Conservation (phyloP, 2,329 filamentous ascomycete species). For the Venturia carpophila region DNA sequence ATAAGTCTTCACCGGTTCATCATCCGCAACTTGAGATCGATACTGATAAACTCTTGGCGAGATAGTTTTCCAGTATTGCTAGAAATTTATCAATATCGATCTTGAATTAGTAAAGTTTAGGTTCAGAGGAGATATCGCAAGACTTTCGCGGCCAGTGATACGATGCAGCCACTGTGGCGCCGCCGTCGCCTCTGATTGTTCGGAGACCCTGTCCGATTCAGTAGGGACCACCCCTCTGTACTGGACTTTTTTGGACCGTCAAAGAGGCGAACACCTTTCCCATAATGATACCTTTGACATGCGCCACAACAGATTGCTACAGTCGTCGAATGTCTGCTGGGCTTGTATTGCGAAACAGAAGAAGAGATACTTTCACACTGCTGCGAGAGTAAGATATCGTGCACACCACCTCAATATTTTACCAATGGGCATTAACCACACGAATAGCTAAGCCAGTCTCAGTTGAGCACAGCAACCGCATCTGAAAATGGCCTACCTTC, state of each 20-base stretch:
- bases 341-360: constrained; percentile 12
- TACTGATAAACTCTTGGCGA: no score
- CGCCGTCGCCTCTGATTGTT: background rate
- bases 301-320: background rate
- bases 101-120: background rate
- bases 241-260: background rate
- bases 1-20: no score
- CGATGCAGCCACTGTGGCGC: no score
- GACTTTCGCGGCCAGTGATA: no score
- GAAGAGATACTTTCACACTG: constrained; percentile 6
- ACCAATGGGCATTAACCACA: background rate
- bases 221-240: background rate
- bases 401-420: background rate
- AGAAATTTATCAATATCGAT: background rate
- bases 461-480: background rate
- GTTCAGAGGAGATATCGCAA: no score
- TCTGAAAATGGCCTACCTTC: background rate
- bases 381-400: constrained; percentile 10
- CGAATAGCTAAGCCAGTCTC: background rate
- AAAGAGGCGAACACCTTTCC: background rate
- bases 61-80: no score
- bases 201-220: background rate
- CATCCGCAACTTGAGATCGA: no score
- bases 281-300: constrained; percentile 7
- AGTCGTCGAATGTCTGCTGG: constrained; percentile 18